Evolutionary conservation across 2,329 filamentous ascomycete species (phyloP), one percentile per base, ranked within the genome.

Genomic region (Leptographium galeiforme): DNA sequence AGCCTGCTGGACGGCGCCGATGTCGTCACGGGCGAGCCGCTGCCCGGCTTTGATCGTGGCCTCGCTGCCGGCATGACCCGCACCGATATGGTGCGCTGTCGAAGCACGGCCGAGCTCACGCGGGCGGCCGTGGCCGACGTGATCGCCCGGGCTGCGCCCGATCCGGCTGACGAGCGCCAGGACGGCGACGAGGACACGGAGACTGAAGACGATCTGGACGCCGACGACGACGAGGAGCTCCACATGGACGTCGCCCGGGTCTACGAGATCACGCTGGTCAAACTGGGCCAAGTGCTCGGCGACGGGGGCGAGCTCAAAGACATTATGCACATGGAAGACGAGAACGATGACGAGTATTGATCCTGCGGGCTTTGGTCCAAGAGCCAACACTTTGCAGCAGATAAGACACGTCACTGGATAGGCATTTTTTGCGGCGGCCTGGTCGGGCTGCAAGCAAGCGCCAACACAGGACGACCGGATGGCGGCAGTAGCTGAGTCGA

Each of bases 51-150:
- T 57, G 78, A 81, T 58, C 6, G 33, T 8, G 77, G 77, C 1
- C 70, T 74, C 6, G 68, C 73, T 1, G 79, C 82, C 0, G 84
- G 87, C 1, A 84, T 87, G 72, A 89, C 82, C 1, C 72, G 68
- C 18, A 91, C 87, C 0, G 89, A 96, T 65, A 95, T 93, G 75
- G 89, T 97, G 8, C 79, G 91, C 43, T 85, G 90, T 58, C 85
- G 87, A 63, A 87, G 87, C 62, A 71, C 94, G 34, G 86, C 89
- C 0, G 87, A 94, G 63, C 78, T 84, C 58, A 87, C 85, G 16
- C 76, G 90, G 32, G 70, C 89, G 8, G 67, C 80, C 6, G 79
- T 91, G 54, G 79, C 89, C 1, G 81, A 87, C 55, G 76, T 82
- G 16, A 76, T 89, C 72, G 78, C 75, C 56, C 72, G 71, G 11